Evolutionary conservation across 2,329 filamentous ascomycete species (phyloP), one percentile per base, ranked within the genome.

Genomic region (Aspergillus vadensis): DNA sequence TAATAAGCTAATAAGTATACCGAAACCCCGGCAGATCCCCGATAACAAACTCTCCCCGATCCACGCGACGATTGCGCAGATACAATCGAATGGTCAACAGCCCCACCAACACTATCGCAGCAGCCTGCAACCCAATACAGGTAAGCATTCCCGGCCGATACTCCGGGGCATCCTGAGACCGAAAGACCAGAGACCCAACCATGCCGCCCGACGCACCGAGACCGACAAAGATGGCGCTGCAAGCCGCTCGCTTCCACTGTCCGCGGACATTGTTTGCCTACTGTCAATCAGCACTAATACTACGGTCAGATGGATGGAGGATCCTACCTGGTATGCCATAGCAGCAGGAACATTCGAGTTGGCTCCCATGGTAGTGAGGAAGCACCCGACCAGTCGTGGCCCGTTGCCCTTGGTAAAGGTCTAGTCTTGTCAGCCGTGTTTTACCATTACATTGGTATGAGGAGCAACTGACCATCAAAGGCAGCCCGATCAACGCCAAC

Each of bases 21-120:
- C 63, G 68, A 55, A 76, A 76, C 3, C 72, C 74, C 25, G 64
- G 67, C 54, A 74, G 67, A 3, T 69, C 69, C 41, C 75, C 74
- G 60, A 77, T 74, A 6, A 70, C 58, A 64, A 74, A 69, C 30
- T 72, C 70, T 15, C 75, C 75, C 12, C 56, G 55, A 19, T 70
- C 75, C n/a, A 65, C 70, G 51, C 73, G 63, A 55, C 69, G 67
- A 61, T 78, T 78, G 41, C 68, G 67, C 6, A 60, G 43, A 32
- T 64, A 62, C 58, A 77, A 73, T 32, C 73, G 72, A 14, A 71
- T 12, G 0, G 67, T 71, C 49, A 74, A 62, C 17, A 67, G 23
- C 8, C 30, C 44, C 2, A 70, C 64, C 32, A 75, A 63, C 1
- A 72, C 44, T 25, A 77, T 65, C 7, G 63, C 64, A 12, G 67